A percentile compares a stretch with the other conserved stretches of the same genome.
These are phyloP conservation scores for Mesostigma viride DNA, from an alignment of 139 green algal genomes.

Conservation along the genomic window DNA sequence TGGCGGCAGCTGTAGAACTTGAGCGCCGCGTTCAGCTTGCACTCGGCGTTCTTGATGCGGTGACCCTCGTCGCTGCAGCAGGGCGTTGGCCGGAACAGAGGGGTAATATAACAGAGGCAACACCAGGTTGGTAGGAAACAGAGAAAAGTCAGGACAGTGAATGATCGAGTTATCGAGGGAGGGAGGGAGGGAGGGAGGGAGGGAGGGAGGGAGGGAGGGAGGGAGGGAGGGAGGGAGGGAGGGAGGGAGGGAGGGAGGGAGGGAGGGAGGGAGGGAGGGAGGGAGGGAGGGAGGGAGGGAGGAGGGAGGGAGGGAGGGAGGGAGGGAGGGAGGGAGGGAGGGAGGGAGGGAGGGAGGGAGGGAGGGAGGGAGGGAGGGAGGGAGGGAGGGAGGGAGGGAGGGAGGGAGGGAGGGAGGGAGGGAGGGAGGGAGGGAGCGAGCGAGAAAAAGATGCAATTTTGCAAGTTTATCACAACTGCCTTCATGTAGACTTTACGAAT, in stretches of 20 bases:
- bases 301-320: constrained; percentile 4
- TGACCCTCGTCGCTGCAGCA: constrained; percentile 69
- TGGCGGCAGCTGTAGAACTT: constrained; percentile 38
- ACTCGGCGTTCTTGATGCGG: constrained; percentile 59
- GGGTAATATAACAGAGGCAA: constrained; percentile 40
- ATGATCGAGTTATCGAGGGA: neutral
- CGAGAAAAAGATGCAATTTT: no score
- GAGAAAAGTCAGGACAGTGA: no score
- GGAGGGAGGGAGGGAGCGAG: no score
- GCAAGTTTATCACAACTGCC: no score
- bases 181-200: constrained; percentile 4
- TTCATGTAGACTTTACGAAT: no score
- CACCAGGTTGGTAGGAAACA: no score
- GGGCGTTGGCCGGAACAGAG: no score
- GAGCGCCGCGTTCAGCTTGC: constrained; percentile 57
- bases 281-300: constrained; percentile 4
- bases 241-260: constrained; percentile 3
- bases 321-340: constrained; percentile 2
- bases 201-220: constrained; percentile 3
- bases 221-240: constrained; percentile 3
- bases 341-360: no score
- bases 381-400: no score
- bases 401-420: no score
- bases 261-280: constrained; percentile 4
- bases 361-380: no score